Percentiles rank a stretch among this genome's conserved stretches.
These are phyloP conservation scores for Cymbopogon flexuosus DNA, from an alignment of 202 grass and related monocot species.

Conservation along the genomic window DNA sequence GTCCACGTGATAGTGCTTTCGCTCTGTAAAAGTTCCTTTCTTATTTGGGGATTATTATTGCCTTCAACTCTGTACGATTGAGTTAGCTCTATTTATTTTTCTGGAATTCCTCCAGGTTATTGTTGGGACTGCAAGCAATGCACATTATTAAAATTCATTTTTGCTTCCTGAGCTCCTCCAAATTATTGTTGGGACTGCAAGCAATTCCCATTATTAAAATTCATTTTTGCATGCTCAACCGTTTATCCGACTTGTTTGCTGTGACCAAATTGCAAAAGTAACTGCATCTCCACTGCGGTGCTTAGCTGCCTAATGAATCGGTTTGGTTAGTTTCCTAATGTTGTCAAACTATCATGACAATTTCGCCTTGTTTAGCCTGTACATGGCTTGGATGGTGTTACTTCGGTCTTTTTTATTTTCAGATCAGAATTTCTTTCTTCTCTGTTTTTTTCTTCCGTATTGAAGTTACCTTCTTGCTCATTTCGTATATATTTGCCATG, in stretches of 20 bases:
- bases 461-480: not conserved
- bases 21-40: not conserved
- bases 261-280: not conserved
- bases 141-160: not conserved
- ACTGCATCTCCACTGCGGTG: not conserved
- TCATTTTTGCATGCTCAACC: not conserved
- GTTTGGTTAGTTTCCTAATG: not conserved
- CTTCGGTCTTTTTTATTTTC: not conserved
- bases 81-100: not conserved
- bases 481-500: not conserved
- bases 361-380: not conserved
- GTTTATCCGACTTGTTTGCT: not conserved
- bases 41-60: not conserved
- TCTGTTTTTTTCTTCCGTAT: not conserved
- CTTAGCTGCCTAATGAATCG: not conserved
- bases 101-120: not conserved
- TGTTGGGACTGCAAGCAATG: not conserved
- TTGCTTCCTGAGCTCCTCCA: not conserved
- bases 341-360: not conserved
- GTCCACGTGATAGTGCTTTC: not conserved
- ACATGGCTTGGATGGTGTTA: not conserved
- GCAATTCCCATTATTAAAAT: not conserved
- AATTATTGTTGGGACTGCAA: not conserved
- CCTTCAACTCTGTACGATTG: not conserved
- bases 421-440: not conserved